These are phyloP conservation scores for Penicillium riverlandense DNA, from an alignment of 495 filamentous ascomycete species.

Conservation along the genomic window DNA sequence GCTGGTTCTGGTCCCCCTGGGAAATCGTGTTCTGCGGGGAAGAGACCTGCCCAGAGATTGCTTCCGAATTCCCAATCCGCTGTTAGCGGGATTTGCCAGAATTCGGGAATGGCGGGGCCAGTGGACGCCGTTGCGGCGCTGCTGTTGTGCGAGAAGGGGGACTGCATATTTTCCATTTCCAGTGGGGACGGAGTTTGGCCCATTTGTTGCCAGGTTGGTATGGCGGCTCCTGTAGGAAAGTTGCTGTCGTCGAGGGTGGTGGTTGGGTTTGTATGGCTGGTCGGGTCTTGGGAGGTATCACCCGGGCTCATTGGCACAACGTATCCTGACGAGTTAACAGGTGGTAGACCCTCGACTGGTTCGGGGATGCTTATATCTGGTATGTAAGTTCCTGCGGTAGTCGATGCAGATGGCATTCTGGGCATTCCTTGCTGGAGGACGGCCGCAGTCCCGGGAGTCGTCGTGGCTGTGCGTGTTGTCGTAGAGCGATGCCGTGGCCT, in stretches of 20 bases:
- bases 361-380: constrained; percentile 21
- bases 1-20: not conserved
- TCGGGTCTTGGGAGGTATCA: not conserved
- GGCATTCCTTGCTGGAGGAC: not conserved
- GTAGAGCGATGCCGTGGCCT: constrained; percentile 8
- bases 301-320: constrained; percentile 27
- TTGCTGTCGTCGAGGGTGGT: not conserved
- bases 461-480: constrained; percentile 1
- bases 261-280: not conserved
- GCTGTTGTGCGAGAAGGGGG: constrained; percentile 17
- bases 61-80: constrained; percentile 31
- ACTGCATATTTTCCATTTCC: constrained; percentile 8
- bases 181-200: constrained; percentile 4
- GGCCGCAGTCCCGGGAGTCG: not conserved
- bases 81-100: constrained; percentile 32
- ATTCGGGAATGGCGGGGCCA: constrained; percentile 18
- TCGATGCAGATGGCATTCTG: constrained; percentile 1
- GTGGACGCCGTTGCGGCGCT: constrained; percentile 5
- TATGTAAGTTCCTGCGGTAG: not conserved
- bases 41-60: constrained; percentile 23
- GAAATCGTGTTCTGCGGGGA: constrained; percentile 9
- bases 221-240: too few relatives aligned
- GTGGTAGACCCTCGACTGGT: constrained; percentile 27
- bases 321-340: constrained; percentile 33
- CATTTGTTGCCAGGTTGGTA: too few relatives aligned